Evolutionary conservation across 768 basidiomycete genomes (phyloP), one percentile per base, ranked within the genome.

Genomic region (Lactifluus pinguis): DNA sequence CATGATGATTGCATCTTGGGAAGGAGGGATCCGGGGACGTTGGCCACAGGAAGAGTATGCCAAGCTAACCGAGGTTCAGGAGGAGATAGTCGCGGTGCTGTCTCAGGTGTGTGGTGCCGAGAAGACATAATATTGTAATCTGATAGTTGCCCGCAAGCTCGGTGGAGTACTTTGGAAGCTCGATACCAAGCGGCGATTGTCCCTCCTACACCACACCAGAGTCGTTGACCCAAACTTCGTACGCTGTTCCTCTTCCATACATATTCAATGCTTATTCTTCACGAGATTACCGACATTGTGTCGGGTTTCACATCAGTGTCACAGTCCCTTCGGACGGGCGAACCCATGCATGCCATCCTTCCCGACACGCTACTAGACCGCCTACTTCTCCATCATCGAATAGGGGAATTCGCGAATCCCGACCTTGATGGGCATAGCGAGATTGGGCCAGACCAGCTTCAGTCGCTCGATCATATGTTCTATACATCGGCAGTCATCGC

Each of bases 201-300:
- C 67, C 5, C 72, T 81, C 50, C 68, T 79, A 0, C 74, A 76
- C 38, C 69, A 73, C 51, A 81, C 80, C 3, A 74, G 76, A 36
- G 76, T 80, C 55, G 73, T 84, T 38, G 80, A 84, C 67, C 82
- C 83, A 0, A 76, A 79, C 65, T 80, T 83, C 64, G 81, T 80
- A 62, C 73, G 51, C 10, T 47, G 3, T n/a, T 38, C 38, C 29
- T 34, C 17, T n/a, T 49, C 7, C 36, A n/a, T 45, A 10, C n/a
- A 8, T n/a, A 41, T 13, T 14, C 17, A 41, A 19, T n/a, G n/a
- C 60, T 61, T 25, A 61, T 15, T 52, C 19, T 49, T 3, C 19
- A 47, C 45, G 25, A 77, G 74, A 74, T 73, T 53, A 67, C 71
- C 48, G 80, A 82, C 56, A 74, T 80, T 5, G 72, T 80, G 59